These are phyloP conservation scores for Tetrapyrgos nigripes DNA, from an alignment of 1,284 basidiomycete genomes.

Conservation along the genomic window DNA sequence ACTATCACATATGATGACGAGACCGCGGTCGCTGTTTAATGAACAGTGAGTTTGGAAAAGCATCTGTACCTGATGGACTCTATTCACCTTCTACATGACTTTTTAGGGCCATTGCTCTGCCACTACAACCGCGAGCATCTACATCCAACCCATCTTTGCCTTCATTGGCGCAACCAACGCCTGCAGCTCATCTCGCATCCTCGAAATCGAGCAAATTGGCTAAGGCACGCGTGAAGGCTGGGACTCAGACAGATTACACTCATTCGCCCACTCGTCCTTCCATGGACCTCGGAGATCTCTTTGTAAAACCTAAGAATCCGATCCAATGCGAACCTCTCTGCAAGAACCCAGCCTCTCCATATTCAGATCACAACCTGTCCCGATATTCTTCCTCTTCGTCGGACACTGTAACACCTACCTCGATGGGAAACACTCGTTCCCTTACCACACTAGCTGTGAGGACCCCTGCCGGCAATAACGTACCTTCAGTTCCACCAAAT, in stretches of 20 bases:
- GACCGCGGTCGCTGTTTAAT: constrained; percentile 1
- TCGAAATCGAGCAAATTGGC: constrained; percentile 38
- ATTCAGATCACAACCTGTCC: background rate
- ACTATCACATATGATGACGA: constrained; percentile 5
- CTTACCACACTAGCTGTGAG: background rate
- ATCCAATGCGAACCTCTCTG: constrained; percentile 22
- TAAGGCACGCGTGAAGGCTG: constrained; percentile 7
- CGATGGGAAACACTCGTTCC: constrained; percentile 7
- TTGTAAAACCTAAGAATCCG: constrained; percentile 39
- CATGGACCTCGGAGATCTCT: constrained; percentile 47
- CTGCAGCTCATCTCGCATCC: constrained; percentile 59
- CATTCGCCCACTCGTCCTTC: constrained; percentile 41
- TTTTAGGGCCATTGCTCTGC: background rate
- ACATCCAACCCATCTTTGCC: constrained; percentile 18
- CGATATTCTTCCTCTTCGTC: constrained; percentile 4
- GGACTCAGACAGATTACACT: constrained; percentile 18
- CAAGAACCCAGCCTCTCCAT: background rate
- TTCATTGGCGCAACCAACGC: constrained; percentile 39
- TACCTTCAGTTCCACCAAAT: constrained; percentile 14
- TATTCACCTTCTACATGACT: background rate
- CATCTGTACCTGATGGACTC: background rate
- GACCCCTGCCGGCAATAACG: background rate
- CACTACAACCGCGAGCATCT: constrained; percentile 6
- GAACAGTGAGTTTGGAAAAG: constrained; percentile 14
- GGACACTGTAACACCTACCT: background rate